Evolutionary conservation across 1,139 yeast species (phyloP).

Genomic region (Debaryomycetaceae sp.): DNA sequence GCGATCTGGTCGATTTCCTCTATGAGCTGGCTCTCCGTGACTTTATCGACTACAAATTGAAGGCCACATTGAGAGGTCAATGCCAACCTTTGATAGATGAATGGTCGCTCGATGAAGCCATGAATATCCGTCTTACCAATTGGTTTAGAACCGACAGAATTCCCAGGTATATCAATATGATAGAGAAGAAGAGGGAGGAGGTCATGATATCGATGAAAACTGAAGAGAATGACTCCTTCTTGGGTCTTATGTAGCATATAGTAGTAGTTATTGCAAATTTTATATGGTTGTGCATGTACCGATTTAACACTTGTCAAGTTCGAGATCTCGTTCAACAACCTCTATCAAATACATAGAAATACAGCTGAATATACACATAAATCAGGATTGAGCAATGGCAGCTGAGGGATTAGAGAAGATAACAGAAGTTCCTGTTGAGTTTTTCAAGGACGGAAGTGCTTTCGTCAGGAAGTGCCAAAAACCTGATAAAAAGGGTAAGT

Average conservation of each 20-base stretch:
- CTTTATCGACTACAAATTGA: conserved; percentile 29
- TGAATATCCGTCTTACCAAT: conserved; percentile 19
- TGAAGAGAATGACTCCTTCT: conserved; percentile 30
- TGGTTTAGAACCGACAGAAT: conserved; percentile 21
- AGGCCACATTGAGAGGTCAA: conserved; percentile 26
- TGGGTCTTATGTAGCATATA: conserved; percentile 26
- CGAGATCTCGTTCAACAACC: background rate
- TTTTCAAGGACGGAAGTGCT: conserved; percentile 85
- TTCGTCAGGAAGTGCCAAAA: conserved; percentile 90
- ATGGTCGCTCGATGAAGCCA: conserved; percentile 35
- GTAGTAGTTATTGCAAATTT: background rate
- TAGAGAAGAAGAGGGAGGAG: conserved; percentile 27
- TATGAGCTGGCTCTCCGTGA: conserved; percentile 25
- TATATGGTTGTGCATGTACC: background rate
- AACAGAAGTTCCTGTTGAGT: conserved; percentile 87
- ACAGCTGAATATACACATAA: background rate
- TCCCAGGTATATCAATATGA: conserved; percentile 19
- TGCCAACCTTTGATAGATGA: conserved; percentile 30
- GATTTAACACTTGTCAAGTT: background rate
- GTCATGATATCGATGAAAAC: conserved; percentile 24
- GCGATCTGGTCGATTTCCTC: conserved; percentile 17
- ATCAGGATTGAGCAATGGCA: conserved; percentile 30
- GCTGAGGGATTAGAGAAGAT: conserved; percentile 74
- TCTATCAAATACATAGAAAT: background rate
- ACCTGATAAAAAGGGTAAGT: conserved; percentile 79